Evolutionary conservation across 495 filamentous ascomycete genomes (phyloP), one percentile per base, ranked within the genome.

Genomic region (Venustampulla echinocandica): DNA sequence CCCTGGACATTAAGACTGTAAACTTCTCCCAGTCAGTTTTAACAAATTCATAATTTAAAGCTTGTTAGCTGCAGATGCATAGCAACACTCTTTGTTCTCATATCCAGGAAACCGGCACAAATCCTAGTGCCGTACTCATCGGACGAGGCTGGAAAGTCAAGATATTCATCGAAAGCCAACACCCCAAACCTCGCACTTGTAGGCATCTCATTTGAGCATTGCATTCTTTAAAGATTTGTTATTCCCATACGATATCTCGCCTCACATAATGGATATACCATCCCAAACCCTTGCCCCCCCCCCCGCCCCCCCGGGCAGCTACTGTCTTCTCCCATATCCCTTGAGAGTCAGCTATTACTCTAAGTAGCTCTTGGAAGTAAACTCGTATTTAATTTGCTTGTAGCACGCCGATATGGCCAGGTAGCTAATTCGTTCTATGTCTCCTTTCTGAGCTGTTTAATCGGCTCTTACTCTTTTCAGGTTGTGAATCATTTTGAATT

Each of bases 281-380:
- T n/a, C n/a, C n/a, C n/a, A n/a, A n/a, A n/a, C n/a, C n/a, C 39
- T 74, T 75, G 58, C 82, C 87, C 11, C 74, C 75, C 51, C 80
- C 76, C 6, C 83, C 83, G 25, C 82, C 85, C 18, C 73, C 73
- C 17, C 89, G 85, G 4, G 86, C 73, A 6, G 84, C 85, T 19
- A 88, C 74, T n/a, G n/a, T 28, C 78, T 79, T 52, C 80, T 70
- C 15, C 68, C 62, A 18, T 75, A 69, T 1, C 67, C 63, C 42
- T 86, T 75, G 2, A 90, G 71, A 32, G 82, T 76, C 5, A 53
- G 57, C 0, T 53, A 53, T 63, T 90, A 85, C 56, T 90, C 85
- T 44, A 90, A 89, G 55, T 90, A 85, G 3, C 89, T 66, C 58
- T 92, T 85, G 61, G 90, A 90, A 59, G 89, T 84, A 1, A 85